Percentiles rank a stretch among this genome's conserved stretches.
Conservation (phyloP, 306 rosid species). For the Pterocarpus santalinus region DNA sequence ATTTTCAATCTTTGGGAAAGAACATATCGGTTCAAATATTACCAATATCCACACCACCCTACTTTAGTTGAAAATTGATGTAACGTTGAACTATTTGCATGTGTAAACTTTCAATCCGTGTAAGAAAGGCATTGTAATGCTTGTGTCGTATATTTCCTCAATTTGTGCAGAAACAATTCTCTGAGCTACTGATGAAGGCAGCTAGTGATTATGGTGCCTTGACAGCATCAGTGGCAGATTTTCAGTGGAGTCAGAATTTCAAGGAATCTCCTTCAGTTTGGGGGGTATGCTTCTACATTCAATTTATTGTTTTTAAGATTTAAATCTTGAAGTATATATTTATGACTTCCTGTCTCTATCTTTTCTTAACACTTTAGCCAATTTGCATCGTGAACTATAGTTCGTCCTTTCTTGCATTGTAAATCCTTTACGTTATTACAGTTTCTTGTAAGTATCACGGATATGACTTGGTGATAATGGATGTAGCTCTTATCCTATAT, state of each 20-base stretch:
- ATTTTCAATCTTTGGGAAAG: too few relatives aligned
- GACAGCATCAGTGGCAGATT: slow-evolving; percentile 94
- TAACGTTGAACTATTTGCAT: slow-evolving; percentile 22
- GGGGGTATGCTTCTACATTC: slow-evolving; percentile 77
- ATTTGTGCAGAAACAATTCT: slow-evolving; percentile 88
- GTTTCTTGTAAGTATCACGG: slow-evolving; percentile 14
- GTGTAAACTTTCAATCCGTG: slow-evolving; percentile 9
- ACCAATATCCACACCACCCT: neutral
- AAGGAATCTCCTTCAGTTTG: slow-evolving; percentile 96
- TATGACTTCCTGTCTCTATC: slow-evolving; percentile 2
- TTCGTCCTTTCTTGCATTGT: slow-evolving; percentile 8
- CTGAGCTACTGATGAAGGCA: slow-evolving; percentile 95
- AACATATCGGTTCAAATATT: neutral
- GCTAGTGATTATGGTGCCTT: slow-evolving; percentile 97
- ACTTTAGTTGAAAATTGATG: slow-evolving; percentile 18
- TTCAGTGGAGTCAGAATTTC: slow-evolving; percentile 98
- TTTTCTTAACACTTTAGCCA: slow-evolving; percentile 16
- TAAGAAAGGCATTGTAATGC: slow-evolving; percentile 35
- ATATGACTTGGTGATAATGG: neutral
- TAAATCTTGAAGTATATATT: slow-evolving; percentile 20
- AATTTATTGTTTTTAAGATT: slow-evolving; percentile 40
- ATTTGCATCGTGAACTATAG: slow-evolving; percentile 23
- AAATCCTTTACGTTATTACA: neutral
- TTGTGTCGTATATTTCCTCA: slow-evolving; percentile 46
- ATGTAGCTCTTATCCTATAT: neutral